Conservation (phyloP, 192 early-diverging fungal species). For the Coemansia sp. region DNA sequence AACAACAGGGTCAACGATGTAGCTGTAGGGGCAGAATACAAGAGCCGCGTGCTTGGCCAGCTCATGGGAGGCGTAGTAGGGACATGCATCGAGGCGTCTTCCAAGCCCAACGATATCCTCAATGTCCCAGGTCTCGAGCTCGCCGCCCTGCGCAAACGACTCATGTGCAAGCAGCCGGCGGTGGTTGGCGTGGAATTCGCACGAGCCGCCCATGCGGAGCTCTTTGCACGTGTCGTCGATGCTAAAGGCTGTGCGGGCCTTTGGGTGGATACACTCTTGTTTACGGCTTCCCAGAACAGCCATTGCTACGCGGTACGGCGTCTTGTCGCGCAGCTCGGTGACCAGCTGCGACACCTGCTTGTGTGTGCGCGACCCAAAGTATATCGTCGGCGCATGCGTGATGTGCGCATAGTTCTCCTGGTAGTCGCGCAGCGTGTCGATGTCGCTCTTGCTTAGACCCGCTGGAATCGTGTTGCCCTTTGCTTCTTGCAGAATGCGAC, state of each 20-base stretch:
- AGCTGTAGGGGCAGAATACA: constrained; percentile 68
- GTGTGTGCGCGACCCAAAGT: constrained; percentile 60
- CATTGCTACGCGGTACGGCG: constrained; percentile 57
- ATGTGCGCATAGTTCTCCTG: background rate
- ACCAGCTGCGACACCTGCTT: constrained; percentile 61
- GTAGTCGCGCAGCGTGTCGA: constrained; percentile 9
- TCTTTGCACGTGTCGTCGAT: constrained; percentile 37
- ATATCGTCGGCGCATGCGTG: constrained; percentile 35
- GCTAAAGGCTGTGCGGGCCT: constrained; percentile 12
- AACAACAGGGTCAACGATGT: constrained; percentile 61
- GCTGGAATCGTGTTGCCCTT: constrained; percentile 7
- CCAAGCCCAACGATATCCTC: constrained; percentile 58
- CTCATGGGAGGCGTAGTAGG: constrained; percentile 59
- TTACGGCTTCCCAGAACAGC: constrained; percentile 55
- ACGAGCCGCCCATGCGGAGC: constrained; percentile 31
- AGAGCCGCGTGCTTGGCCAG: constrained; percentile 54
- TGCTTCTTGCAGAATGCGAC: background rate
- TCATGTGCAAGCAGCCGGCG: constrained; percentile 5
- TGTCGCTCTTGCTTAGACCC: constrained; percentile 17
- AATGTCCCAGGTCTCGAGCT: constrained; percentile 58
- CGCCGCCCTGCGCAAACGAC: constrained; percentile 9
- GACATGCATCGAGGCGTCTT: constrained; percentile 42
- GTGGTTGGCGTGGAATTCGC: constrained; percentile 1
- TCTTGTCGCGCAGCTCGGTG: constrained; percentile 55
- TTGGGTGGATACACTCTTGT: constrained; percentile 52